Conservation (phyloP, 805 yeast genomes). For the Lachancea waltii region DNA sequence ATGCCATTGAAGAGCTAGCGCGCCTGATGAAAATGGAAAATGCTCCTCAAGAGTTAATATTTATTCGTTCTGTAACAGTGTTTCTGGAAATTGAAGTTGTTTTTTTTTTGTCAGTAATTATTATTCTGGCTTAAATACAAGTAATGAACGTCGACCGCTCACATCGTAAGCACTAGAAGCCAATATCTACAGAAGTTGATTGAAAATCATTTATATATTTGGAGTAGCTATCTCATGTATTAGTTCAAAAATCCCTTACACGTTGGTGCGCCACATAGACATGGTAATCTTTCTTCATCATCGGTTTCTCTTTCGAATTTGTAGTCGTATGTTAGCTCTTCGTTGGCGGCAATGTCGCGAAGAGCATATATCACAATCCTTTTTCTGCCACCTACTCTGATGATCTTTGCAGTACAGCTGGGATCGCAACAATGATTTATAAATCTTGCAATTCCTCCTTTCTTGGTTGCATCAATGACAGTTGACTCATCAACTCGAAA, state of each 20-base stretch:
- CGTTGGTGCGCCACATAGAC: conserved; percentile 91
- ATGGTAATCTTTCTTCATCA: conserved; percentile 79
- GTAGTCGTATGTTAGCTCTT: conserved; percentile 92
- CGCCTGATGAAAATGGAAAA: background rate
- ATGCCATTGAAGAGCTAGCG: background rate
- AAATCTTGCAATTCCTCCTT: conserved; percentile 94
- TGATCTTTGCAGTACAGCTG: conserved; percentile 93
- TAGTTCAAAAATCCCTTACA: conserved; percentile 89
- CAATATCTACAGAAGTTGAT: no score
- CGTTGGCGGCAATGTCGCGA: conserved; percentile 80
- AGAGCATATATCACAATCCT: conserved; percentile 92
- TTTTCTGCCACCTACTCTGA: conserved; percentile 88
- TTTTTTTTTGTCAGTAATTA: no score
- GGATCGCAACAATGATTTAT: conserved; percentile 98
- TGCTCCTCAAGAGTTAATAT: background rate
- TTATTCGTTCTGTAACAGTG: background rate
- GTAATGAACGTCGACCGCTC: no score
- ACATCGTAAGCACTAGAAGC: no score
- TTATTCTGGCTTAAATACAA: background rate
- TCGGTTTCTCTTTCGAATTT: conserved; percentile 89
- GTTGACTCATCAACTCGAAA: conserved; percentile 91
- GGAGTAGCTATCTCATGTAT: background rate
- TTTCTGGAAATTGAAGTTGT: no score
- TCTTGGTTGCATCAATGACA: conserved; percentile 94
- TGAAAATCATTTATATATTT: background rate